Base-by-base conservation (phyloP, 1,284 basidiomycete genomes). In the Ganoderma resinaceum region DNA sequence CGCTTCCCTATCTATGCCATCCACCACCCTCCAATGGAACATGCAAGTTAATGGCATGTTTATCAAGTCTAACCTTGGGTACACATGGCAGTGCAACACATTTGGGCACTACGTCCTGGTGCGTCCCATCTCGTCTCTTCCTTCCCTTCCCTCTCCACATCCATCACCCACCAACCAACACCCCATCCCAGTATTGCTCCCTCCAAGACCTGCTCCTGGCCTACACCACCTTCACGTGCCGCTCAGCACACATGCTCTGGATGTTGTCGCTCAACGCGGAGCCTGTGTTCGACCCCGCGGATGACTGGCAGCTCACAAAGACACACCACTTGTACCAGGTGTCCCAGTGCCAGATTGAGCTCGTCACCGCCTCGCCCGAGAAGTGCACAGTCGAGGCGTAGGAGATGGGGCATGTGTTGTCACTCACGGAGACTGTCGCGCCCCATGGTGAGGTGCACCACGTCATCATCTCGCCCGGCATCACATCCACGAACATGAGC, bases 81-180 rank as follows among this genome's bases (percentile, higher is more conserved):
- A 85, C 83, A 87, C 92, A 8, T 97, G 94, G 93, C 93, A 96
- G 75, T 91, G 90, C 66, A 97, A 97, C 74, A 84, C 95, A 26
- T 93, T 97, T 65, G 90, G 92, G 0, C 93, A 95, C 75, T 97
- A 93, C 76, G 84, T 88, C 46, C 80, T 97, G 74, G 95, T 96
- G 74, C 70, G 93, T 85, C 33, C 61, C 62, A 1, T 7, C 2
- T 23, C 9, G n/a, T 12, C 18, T 0, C n/a, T 0, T 3, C n/a
- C n/a, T n/a, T 23, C 5, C 11, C 46, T n/a, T n/a, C n/a, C n/a
- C 7, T 9, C 3, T 58, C 23, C 37, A n/a, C n/a, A n/a, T n/a
- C n/a, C 3, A 8, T 16, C 35, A 2, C n/a, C n/a, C n/a, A n/a
- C 12, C 14, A 37, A 37, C 23, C n/a, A n/a, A n/a, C n/a, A n/a